A percentile compares a stretch with the other conserved stretches of the same genome.
These are phyloP conservation scores for Ceratocystis variospora DNA, from an alignment of 2,329 filamentous ascomycete species.

Conservation along the genomic window DNA sequence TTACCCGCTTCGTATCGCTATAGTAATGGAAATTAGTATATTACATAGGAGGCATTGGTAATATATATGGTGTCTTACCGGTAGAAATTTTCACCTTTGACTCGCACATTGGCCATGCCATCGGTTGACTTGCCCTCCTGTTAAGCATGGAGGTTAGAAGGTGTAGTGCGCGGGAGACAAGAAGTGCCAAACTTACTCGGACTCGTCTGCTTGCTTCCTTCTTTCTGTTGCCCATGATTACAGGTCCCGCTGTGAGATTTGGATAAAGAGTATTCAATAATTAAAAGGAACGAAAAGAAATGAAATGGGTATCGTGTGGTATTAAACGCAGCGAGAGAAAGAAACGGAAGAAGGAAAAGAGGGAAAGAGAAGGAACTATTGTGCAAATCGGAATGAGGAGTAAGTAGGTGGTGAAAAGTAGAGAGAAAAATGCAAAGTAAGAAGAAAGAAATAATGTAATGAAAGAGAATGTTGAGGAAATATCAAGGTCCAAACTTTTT, in stretches of 20 bases:
- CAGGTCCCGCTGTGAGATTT: conserved; percentile 15
- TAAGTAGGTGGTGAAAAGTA: conserved; percentile 8
- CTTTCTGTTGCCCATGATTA: conserved; percentile 72
- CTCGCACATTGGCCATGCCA: conserved; percentile 81
- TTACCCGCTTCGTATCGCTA: conserved; percentile 68
- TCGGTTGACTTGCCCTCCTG: conserved; percentile 65
- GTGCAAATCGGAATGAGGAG: neutral
- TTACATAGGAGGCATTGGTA: neutral
- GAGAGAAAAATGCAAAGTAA: neutral
- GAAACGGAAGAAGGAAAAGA: neutral
- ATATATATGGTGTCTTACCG: conserved; percentile 37
- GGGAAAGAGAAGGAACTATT: neutral
- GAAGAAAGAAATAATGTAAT: neutral
- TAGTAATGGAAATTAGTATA: conserved; percentile 14
- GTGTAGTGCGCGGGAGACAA: neutral
- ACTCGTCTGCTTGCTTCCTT: conserved; percentile 73
- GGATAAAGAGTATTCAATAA: conserved; percentile 16
- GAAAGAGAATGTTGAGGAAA: conserved; percentile 3
- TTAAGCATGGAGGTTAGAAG: neutral
- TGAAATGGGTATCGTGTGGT: conserved; percentile 2
- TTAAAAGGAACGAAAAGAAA: conserved; percentile 19
- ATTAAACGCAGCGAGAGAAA: neutral
- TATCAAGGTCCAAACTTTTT: conserved; percentile 21
- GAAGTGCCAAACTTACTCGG: conserved; percentile 31
- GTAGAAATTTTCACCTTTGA: conserved; percentile 98